phyloP scores from a whole-genome alignment of 2,329 filamentous ascomycete species.

The Colletotrichum tropicicola region DNA sequence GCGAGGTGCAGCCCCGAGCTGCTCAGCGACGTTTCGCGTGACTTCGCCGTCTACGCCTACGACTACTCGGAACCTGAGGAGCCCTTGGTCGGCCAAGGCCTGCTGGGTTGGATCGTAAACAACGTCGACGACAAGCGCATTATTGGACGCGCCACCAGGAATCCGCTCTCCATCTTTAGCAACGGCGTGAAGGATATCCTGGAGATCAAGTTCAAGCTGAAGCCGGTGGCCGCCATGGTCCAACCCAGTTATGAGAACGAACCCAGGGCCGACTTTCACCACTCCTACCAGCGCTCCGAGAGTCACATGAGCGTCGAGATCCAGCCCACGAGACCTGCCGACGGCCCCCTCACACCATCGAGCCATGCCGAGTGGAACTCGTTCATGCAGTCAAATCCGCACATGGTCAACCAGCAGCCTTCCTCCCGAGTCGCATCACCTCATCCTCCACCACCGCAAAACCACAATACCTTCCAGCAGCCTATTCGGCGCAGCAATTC shows the following conservation, averaged over 20 bases:
- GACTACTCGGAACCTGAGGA: slow-evolving; percentile 96
- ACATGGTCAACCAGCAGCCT: slow-evolving; percentile 50
- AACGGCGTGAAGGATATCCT: slow-evolving; percentile 87
- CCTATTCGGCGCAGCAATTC: slow-evolving; percentile 22
- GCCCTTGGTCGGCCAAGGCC: slow-evolving; percentile 92
- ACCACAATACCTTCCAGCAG: slow-evolving; percentile 24
- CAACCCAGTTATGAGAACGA: slow-evolving; percentile 37
- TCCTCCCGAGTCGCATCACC: slow-evolving; percentile 47
- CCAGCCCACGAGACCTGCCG: slow-evolving; percentile 36
- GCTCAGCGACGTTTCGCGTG: slow-evolving; percentile 72
- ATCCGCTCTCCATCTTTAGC: slow-evolving; percentile 83
- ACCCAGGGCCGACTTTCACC: slow-evolving; percentile 5
- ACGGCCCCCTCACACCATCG: slow-evolving; percentile 54
- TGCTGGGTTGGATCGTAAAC: slow-evolving; percentile 83
- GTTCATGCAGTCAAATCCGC: slow-evolving; percentile 77
- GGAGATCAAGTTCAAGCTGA: slow-evolving; percentile 90
- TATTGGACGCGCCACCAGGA: slow-evolving; percentile 90
- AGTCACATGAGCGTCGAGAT: slow-evolving; percentile 20
- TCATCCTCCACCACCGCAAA: slow-evolving; percentile 32
- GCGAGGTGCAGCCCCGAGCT: slow-evolving; percentile 85
- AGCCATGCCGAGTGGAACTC: slow-evolving; percentile 82
- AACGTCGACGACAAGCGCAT: slow-evolving; percentile 65
- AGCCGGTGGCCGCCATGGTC: slow-evolving; percentile 72
- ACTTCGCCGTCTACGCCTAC: slow-evolving; percentile 97
- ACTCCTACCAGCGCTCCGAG: slow-evolving; percentile 19